Evolutionary conservation across 345 rosid species (phyloP).

Genomic region (Ricinus communis): DNA sequence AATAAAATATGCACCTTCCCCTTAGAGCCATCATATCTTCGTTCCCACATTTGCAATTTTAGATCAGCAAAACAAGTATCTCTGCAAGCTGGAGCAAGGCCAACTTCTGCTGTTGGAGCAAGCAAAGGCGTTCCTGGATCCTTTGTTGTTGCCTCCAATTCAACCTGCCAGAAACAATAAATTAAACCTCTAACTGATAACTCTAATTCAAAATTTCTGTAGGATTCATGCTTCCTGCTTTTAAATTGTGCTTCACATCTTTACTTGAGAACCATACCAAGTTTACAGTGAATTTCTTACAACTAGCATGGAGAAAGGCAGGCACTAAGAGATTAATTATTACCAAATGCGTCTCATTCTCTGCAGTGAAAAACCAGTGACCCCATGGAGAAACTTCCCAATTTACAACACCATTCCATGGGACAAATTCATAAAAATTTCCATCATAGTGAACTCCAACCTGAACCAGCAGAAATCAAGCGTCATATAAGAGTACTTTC

Average conservation of each 20-base stretch:
- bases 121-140: constrained; percentile 83
- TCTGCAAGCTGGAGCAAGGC: constrained; percentile 83
- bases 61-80: constrained; percentile 76
- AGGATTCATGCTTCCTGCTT: background rate
- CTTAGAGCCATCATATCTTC: constrained; percentile 61
- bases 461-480: constrained; percentile 40
- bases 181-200: background rate
- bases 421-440: constrained; percentile 79
- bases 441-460: constrained; percentile 91
- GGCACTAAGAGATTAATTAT: background rate
- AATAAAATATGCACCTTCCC: constrained; percentile 61
- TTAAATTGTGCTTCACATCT: background rate
- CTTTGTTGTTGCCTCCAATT: constrained; percentile 69
- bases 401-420: constrained; percentile 73
- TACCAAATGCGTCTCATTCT: constrained; percentile 74
- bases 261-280: constrained; percentile 1
- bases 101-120: constrained; percentile 83
- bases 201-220: background rate
- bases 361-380: constrained; percentile 73
- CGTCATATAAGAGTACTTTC: background rate
- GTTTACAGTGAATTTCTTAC: background rate
- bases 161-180: constrained; percentile 49
- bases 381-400: constrained; percentile 93
- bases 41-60: constrained; percentile 83
- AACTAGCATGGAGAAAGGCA: background rate